Percentiles rank a stretch among this genome's conserved stretches.
phyloP scores from a whole-genome alignment of 306 rosid genomes.

The Prunus davidiana region DNA sequence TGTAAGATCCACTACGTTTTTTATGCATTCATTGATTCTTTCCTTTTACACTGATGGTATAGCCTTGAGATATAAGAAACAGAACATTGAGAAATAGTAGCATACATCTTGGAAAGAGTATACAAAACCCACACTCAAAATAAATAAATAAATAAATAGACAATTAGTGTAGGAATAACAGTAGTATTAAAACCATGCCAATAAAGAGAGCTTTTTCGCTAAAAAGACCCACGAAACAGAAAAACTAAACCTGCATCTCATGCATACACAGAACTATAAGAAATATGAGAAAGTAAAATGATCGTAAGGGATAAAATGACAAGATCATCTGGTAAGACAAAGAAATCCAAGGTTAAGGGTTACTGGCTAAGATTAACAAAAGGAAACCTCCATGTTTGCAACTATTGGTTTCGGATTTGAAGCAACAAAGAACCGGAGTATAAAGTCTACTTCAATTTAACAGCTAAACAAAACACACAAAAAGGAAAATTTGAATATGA shows the following conservation, averaged over 20 bases:
- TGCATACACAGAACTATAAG: background rate
- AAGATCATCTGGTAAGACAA: background rate
- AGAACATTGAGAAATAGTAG: background rate
- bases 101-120: background rate
- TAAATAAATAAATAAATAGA: too few species aligned
- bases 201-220: background rate
- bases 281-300: background rate
- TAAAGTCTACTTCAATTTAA: too few species aligned
- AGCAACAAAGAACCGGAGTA: too few species aligned
- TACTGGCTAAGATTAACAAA: too few species aligned
- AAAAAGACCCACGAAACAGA: background rate
- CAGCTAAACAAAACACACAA: too few species aligned
- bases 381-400: too few species aligned
- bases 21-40: background rate
- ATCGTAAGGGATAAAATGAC: too few species aligned
- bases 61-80: background rate
- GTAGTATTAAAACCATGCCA: background rate
- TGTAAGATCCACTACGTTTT: background rate
- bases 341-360: background rate
- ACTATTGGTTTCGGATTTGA: too few species aligned
- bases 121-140: background rate
- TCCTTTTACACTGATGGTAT: background rate
- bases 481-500: too few species aligned
- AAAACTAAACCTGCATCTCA: background rate
- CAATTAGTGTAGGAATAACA: background rate